Evolutionary conservation across 805 yeast species (phyloP), one percentile per base, ranked within the genome.

Genomic region (Sugiyamaella marilandica): DNA sequence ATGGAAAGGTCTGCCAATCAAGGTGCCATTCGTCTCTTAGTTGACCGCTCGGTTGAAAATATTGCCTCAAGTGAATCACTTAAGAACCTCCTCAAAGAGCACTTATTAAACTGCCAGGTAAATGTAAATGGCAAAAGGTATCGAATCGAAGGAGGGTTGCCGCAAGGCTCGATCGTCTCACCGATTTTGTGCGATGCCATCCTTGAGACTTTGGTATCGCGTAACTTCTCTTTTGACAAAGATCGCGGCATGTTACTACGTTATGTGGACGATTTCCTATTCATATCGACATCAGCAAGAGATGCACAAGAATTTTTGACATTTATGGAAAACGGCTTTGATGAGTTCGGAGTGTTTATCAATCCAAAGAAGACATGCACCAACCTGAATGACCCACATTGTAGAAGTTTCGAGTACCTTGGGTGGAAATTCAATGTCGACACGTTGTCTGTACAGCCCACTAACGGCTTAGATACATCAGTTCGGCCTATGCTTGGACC

Each of bases 81-180:
- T 0, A 9, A 80, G 1, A 65, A 68, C 0, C 64, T 80, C 10
- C 70, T 84, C 0, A 65, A 69, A 16, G 65, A 68, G n/a, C 90
- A 87, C 53, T 65, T 89, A 11, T 68, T 69, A n/a, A 68, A 74
- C 10, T 75, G 87, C 0, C 69, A 55, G 4, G 56, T 71, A 9
- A 66, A 66, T 26, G 65, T 77, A 1, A 70, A 70, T 2, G 61
- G 66, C 0, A 56, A 60, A 7, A 66, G 71, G 2, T 78, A 73
- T 61, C 62, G 65, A n/a, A 70, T 95, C 53, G 78, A 70, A 41
- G 66, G 70, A 9, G 98, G 98, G 0, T 74, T 92, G 0, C 90
- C 84, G 50, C 98, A 91, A 69, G 98, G 98, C 0, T 79, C 88
- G 7, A 82, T 84, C 1, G 66, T 90, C 2, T 92, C 96, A 52